Conservation (phyloP, 352 stramenopile species). For the Phytophthora pseudosyringae region DNA sequence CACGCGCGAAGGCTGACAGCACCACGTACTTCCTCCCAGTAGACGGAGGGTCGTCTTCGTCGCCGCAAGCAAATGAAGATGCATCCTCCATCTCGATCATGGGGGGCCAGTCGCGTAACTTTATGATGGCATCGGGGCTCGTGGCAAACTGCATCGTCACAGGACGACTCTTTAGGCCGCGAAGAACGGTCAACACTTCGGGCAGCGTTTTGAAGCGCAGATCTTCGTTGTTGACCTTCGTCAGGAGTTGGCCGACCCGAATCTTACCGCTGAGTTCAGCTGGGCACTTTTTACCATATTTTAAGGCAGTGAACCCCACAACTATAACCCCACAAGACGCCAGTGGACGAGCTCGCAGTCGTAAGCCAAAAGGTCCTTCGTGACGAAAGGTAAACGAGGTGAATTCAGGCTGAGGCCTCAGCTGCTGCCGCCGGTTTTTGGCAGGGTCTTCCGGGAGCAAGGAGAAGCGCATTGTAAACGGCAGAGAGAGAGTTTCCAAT, state of each 20-base stretch:
- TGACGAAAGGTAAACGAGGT: constrained; percentile 75
- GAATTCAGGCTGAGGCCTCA: constrained; percentile 58
- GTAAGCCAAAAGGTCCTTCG: constrained; percentile 74
- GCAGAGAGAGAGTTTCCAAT: constrained; percentile 56
- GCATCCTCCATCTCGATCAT: constrained; percentile 79
- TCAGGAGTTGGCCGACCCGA: constrained; percentile 66
- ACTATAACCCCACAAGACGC: constrained; percentile 77
- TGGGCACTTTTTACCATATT: constrained; percentile 60
- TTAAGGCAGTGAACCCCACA: constrained; percentile 62
- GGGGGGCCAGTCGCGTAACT: constrained; percentile 80
- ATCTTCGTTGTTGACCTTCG: constrained; percentile 72
- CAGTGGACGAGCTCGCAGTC: constrained; percentile 75
- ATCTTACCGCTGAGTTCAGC: constrained; percentile 82
- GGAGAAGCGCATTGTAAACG: constrained; percentile 75
- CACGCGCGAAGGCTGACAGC: constrained; percentile 66
- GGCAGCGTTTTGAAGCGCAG: constrained; percentile 67
- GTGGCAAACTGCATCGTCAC: constrained; percentile 77
- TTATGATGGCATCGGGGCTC: constrained; percentile 81
- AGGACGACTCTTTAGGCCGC: constrained; percentile 63
- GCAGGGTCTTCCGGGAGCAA: constrained; percentile 61
- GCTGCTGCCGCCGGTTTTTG: constrained; percentile 58
- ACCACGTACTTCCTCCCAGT: constrained; percentile 72
- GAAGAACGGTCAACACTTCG: constrained; percentile 65
- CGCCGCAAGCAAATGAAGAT: constrained; percentile 50
- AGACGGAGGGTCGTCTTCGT: constrained; percentile 50